These are phyloP conservation scores for Escallonia rubra DNA, from an alignment of 129 eudicot species.

Conservation along the genomic window DNA sequence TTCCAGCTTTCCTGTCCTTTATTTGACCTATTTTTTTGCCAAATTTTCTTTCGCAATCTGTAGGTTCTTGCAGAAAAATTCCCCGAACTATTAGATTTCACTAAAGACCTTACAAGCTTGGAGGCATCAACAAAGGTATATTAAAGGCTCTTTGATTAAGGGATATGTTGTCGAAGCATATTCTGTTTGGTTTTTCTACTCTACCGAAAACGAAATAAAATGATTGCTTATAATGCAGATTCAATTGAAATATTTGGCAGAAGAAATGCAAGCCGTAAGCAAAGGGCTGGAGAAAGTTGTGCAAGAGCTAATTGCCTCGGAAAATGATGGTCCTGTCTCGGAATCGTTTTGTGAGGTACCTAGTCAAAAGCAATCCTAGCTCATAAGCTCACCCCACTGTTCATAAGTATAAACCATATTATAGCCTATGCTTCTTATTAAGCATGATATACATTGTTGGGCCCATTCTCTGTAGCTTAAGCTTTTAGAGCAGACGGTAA, in stretches of 20 bases:
- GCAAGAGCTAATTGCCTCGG: slow-evolving; percentile 64
- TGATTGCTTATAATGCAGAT: slow-evolving; percentile 28
- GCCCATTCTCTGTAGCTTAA: too few relatives aligned
- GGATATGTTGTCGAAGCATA: neutral
- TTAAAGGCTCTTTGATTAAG: neutral
- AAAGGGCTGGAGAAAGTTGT: slow-evolving; percentile 74
- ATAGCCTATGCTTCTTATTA: too few relatives aligned
- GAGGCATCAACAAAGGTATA: slow-evolving; percentile 71
- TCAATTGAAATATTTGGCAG: slow-evolving; percentile 72
- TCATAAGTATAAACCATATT: too few relatives aligned
- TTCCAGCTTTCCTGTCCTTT: neutral
- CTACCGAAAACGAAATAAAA: neutral
- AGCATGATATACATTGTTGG: too few relatives aligned
- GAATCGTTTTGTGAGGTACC: slow-evolving; percentile 54
- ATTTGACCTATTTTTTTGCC: neutral
- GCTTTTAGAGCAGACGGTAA: too few relatives aligned
- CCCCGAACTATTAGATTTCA: slow-evolving; percentile 64
- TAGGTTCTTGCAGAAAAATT: slow-evolving; percentile 69
- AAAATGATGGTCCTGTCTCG: slow-evolving; percentile 68
- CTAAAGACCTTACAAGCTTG: slow-evolving; percentile 45
- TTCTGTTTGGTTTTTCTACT: neutral
- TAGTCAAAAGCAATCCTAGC: neutral
- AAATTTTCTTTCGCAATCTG: neutral
- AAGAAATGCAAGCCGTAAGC: slow-evolving; percentile 79
- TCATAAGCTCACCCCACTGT: too few relatives aligned